Evolutionary conservation across 495 filamentous ascomycete species (phyloP).

Genomic region (Aspergillus heteromorphus): DNA sequence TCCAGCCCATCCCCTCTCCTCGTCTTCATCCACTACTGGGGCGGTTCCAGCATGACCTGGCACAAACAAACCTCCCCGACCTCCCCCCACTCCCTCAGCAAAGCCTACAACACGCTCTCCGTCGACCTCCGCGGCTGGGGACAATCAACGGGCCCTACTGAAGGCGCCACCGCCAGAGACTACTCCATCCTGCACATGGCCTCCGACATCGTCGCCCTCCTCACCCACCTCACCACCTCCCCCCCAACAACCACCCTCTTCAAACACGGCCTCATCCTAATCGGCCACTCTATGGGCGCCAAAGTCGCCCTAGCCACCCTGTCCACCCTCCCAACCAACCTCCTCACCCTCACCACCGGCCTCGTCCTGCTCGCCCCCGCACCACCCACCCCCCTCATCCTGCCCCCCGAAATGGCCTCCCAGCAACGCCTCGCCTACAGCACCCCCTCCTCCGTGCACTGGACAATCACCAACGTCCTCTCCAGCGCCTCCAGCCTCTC

Average conservation of each 20-base stretch:
- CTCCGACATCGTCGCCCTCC: conserved; percentile 22
- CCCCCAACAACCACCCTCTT: conserved; percentile 3
- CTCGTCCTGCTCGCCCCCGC: conserved; percentile 33
- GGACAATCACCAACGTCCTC: conserved; percentile 32
- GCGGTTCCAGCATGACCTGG: conserved; percentile 37
- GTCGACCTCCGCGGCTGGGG: conserved; percentile 40
- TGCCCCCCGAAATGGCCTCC: conserved; percentile 32
- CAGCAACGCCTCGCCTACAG: conserved; percentile 32
- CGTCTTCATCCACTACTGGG: conserved; percentile 43
- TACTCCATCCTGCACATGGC: conserved; percentile 28
- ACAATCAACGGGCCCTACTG: conserved; percentile 25
- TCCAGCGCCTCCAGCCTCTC: conserved; percentile 14
- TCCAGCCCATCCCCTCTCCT: conserved; percentile 18
- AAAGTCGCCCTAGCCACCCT: conserved; percentile 35
- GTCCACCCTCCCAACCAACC: not conserved
- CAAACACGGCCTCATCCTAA: conserved; percentile 25
- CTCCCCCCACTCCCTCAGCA: conserved; percentile 12
- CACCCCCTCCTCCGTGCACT: conserved; percentile 22
- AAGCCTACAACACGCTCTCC: conserved; percentile 21
- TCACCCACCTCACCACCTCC: conserved; percentile 16
- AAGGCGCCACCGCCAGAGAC: not conserved
- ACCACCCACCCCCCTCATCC: conserved; percentile 25
- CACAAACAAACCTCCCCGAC: conserved; percentile 22
- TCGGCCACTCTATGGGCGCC: conserved; percentile 42
- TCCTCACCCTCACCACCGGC: conserved; percentile 20